Conservation (phyloP, 345 rosid genomes). For the Microthlaspi erraticum region DNA sequence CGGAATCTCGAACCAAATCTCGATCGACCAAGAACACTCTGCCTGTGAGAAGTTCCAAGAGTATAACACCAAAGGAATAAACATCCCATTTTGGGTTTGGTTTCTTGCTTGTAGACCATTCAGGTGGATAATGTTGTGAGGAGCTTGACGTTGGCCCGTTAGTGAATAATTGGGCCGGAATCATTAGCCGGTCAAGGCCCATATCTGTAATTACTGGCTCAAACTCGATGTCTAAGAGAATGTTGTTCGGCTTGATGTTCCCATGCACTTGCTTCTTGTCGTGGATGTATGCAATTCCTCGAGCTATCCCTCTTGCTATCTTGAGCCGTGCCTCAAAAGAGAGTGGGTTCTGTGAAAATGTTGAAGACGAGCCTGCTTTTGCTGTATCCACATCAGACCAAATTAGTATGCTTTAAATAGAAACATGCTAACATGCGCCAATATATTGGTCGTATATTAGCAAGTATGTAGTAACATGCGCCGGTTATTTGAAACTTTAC, state of each 20-base stretch:
- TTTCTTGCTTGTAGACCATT: conserved; percentile 55
- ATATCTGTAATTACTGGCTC: conserved; percentile 75
- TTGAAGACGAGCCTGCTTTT: conserved; percentile 43
- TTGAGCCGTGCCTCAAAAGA: conserved; percentile 66
- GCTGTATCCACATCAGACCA: conserved; percentile 20
- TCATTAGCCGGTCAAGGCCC: conserved; percentile 61
- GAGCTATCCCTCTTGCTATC: conserved; percentile 80
- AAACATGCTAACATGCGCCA: not conserved
- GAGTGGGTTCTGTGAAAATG: conserved; percentile 53
- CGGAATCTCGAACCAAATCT: conserved; percentile 54
- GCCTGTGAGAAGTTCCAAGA: conserved; percentile 79
- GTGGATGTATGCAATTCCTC: conserved; percentile 75
- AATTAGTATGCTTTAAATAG: not conserved
- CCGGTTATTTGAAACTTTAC: conserved; percentile 47
- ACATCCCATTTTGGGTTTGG: conserved; percentile 83
- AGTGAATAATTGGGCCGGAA: not conserved
- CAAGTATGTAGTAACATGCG: not conserved
- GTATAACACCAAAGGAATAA: conserved; percentile 67
- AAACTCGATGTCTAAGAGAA: conserved; percentile 62
- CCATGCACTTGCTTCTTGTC: conserved; percentile 85
- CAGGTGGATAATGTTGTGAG: conserved; percentile 63
- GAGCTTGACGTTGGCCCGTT: conserved; percentile 21
- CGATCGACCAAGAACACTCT: conserved; percentile 35
- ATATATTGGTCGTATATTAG: not conserved
- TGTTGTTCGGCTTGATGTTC: conserved; percentile 73